Percentiles rank a stretch among this genome's conserved stretches.
Evolutionary conservation across 78 protist species (phyloP).

Genomic region (Dictyostelium citrinum): DNA sequence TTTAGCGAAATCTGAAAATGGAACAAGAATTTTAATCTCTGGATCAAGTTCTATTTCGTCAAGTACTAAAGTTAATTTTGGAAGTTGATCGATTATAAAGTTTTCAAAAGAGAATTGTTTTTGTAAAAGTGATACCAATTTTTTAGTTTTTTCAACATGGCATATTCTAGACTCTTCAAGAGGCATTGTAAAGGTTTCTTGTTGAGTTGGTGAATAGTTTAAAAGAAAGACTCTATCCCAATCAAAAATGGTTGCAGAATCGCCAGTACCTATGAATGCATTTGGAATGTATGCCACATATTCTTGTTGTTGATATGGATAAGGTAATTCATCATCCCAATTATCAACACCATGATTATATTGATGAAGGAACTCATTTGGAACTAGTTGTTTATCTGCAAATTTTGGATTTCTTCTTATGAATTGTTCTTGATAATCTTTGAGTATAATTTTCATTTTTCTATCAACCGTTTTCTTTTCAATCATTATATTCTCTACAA

Average conservation of each 20-base stretch:
- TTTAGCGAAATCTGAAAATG: not conserved
- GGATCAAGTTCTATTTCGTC: slow-evolving; percentile 1
- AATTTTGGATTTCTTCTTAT: slow-evolving; percentile 11
- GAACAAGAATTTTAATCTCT: slow-evolving; percentile 22
- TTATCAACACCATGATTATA: slow-evolving; percentile 35
- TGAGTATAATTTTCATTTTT: slow-evolving; percentile 18
- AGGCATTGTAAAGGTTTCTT: not conserved
- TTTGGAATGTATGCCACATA: slow-evolving; percentile 26
- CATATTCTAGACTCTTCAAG: not conserved
- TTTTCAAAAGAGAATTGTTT: slow-evolving; percentile 22
- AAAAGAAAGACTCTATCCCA: slow-evolving; percentile 38
- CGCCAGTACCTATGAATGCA: slow-evolving; percentile 42
- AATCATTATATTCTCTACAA: slow-evolving; percentile 9
- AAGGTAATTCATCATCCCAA: slow-evolving; percentile 61
- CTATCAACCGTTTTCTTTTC: slow-evolving; percentile 22
- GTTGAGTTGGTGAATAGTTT: not conserved
- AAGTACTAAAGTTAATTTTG: not conserved
- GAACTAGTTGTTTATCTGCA: not conserved
- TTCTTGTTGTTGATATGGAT: slow-evolving; percentile 37
- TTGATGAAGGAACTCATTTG: slow-evolving; percentile 55
- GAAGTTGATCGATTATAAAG: slow-evolving; percentile 32
- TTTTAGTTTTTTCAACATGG: not conserved
- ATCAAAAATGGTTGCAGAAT: slow-evolving; percentile 36
- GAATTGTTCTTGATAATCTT: slow-evolving; percentile 32
- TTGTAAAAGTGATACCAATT: not conserved